Base-by-base conservation (phyloP, 108 stramenopile species). In the Licmophora abbreviata region DNA sequence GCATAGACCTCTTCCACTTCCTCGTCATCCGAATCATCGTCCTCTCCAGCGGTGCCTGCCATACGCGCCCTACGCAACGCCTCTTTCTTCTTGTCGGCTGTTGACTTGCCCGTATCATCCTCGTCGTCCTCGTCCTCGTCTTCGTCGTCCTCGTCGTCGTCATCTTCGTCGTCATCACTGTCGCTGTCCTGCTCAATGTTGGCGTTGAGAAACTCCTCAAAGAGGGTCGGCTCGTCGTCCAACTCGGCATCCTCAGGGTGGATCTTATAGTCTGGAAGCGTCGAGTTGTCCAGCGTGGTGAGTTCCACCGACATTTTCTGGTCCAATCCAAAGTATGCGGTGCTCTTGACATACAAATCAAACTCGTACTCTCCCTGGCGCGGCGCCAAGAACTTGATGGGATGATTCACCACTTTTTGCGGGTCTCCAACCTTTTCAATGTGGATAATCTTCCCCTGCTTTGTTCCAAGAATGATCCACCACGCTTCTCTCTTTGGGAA, bases 211-310 rank as follows among this genome's bases (percentile, higher is more conserved):
- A 96, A 85, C 55, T 94, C 85, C 71, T 99, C 97, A 64, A 99
- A 99, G 66, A 99, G 61, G 0, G 97, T 97, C 6, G 97, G 95
- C 59, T 99, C 97, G 44, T 99, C 94, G 59, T 99, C 97, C 33
- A 99, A 67, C 52, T 85, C 89, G 34, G 95, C 86, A 75, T 99
- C 97, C 17, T 99, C 97, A 31, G 92, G 91, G 57, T 99, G 97
- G 30, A 94, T 58, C 59, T 83, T 87, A 75, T 94, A 96, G 68
- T 95, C 89, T 0, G 95, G 95, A 25, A 99, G 74, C 1, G 56
- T 55, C 10, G 93, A 79, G 22, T 94, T 86, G 71, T 93, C 92
- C 53, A 88, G 37, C 3, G 95, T 89, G 22, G 74, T 68, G 36
- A 99, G 60, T 0, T 72, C 56, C 23, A 86, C 83, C 51, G 69